Conservation (phyloP, 1,139 yeast species). For the Yamadazyma dushanensis region DNA sequence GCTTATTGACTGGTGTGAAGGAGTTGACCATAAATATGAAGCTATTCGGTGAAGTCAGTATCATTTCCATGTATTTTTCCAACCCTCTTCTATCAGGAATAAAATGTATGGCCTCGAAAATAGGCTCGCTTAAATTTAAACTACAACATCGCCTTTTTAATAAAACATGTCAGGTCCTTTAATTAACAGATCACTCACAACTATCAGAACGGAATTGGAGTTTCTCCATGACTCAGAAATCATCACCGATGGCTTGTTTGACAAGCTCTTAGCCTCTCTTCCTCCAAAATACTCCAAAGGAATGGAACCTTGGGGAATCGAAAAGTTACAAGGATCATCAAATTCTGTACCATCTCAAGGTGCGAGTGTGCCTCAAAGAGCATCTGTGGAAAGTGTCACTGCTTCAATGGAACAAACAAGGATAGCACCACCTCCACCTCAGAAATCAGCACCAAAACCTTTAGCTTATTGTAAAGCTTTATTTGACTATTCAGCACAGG, state of each 20-base stretch:
- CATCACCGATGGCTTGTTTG: conserved; percentile 57
- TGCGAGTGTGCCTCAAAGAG: too few species aligned
- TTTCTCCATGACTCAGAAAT: conserved; percentile 78
- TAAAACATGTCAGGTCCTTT: conserved; percentile 52
- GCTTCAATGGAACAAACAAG: conserved; percentile 24
- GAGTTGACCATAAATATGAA: not conserved
- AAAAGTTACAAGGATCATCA: conserved; percentile 29
- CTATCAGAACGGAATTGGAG: conserved; percentile 76
- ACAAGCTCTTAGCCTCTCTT: conserved; percentile 50
- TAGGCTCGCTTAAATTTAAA: not conserved
- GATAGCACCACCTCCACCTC: conserved; percentile 19
- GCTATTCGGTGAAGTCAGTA: not conserved
- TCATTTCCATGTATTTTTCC: too few species aligned
- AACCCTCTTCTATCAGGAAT: not conserved
- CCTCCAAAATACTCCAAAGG: conserved; percentile 64
- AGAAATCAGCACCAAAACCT: conserved; percentile 21
- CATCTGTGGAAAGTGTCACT: conserved; percentile 6
- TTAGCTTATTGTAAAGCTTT: conserved; percentile 58
- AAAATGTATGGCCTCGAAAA: too few species aligned
- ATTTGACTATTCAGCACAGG: conserved; percentile 66
- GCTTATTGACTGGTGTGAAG: conserved; percentile 6
- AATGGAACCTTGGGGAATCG: conserved; percentile 50
- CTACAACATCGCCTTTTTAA: conserved; percentile 58
- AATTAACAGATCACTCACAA: conserved; percentile 76
- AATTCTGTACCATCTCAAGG: conserved; percentile 10